Evolutionary conservation across 169 alveolate genomes (phyloP), one percentile per base, ranked within the genome.

Genomic region (Cryptosporidium ubiquitum): DNA sequence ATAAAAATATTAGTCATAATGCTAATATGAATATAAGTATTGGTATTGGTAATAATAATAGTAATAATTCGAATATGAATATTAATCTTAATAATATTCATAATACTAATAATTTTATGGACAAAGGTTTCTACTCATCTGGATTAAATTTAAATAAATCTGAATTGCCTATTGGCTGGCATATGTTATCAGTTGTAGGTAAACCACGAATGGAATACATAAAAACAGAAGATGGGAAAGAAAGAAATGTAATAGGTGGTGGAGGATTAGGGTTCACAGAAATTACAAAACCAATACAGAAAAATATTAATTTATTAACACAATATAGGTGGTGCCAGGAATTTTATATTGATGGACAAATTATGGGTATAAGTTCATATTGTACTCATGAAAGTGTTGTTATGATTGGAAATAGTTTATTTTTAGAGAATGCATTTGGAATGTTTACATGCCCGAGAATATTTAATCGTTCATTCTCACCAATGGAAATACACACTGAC

Each of bases 111-210:
- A 51, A 31, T 33, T 37, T 31, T 51, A 3, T 52, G 14, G 85
- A 71, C 5, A 58, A 79, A 9, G 75, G 75, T 6, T 79, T 79
- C 61, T 79, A 79, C 23, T 40, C 89, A 18, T 79, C 89, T 31
- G 89, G 89, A 5, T 61, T 79, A 0, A 79, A 79, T 79, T 64
- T 79, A 47, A 64, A 79, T 31, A 58, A 64, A 29, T 60, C 75
- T 3, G 69, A 79, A 58, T 79, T 79, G 20, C 89, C 89, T 31
- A 79, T 79, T 20, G 89, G 89, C 18, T 79, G 89, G 89, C 89
- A 79, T 44, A 61, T 79, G 75, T 37, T 79, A 49, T n/a, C 89
- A 40, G 89, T 79, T 37, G 89, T 79, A 6, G 89, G 89, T 37
- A 79, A 66, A 64, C 89, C 89, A 61, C 12, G 89, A 79, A 58